Evolutionary conservation across 1,139 yeast genomes (phyloP), one percentile per base, ranked within the genome.

Genomic region (Eremothecium cymbalariae): DNA sequence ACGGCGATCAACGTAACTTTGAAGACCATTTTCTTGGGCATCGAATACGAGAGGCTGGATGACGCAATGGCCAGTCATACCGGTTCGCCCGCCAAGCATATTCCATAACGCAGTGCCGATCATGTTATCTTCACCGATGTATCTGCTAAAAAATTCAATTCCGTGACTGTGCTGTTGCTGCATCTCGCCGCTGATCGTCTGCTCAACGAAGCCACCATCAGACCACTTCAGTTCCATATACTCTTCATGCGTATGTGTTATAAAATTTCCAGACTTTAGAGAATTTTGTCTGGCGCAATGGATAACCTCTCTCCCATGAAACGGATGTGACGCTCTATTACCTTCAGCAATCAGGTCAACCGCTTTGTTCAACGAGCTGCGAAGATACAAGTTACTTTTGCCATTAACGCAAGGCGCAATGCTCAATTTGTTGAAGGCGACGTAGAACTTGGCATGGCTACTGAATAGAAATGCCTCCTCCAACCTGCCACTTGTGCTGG

Each of bases 51-150:
- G 61, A 0, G 95, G 95, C 53, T 85, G 95, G 7, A 83, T 63
- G 3, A 79, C 95, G 27, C 75, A 70, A 50, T 85, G 95, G 1
- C 82, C 74, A 0, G 90, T 77, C 65, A 85, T 65, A 0, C 81
- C 85, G 0, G 94, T 83, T 40, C 90, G 66, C 5, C 84, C 85
- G 18, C 83, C 77, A 21, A 53, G 48, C 15, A 46, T 46, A 35
- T 76, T 77, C 95, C 95, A 86, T 12, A 85, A 55, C 1, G 88
- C 83, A 36, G 82, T 83, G 7, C 85, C 95, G 45, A 85, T 84
- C 94, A 85, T 82, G 55, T 85, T 85, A 57, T 85, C 96, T 53
- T 85, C 96, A 3, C 95, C 95, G 51, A 86, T 85, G 55, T 79
- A 86, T 40, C 77, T 65, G 6, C 94, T 76, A 57, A 86, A 85